These are phyloP conservation scores for Lepidium didymum DNA, from an alignment of 345 rosid genomes.

Conservation along the genomic window DNA sequence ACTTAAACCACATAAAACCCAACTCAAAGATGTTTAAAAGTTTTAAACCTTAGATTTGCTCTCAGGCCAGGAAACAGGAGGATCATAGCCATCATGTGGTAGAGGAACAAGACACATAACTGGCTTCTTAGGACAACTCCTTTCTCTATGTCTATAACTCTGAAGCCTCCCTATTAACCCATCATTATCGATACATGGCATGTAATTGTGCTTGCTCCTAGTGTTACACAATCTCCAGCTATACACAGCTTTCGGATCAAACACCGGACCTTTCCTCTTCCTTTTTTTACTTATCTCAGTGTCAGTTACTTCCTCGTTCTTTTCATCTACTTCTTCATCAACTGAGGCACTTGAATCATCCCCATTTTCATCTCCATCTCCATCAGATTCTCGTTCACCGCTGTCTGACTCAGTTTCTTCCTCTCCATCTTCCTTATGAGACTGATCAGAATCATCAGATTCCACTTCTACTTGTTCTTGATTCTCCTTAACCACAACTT, in stretches of 20 bases:
- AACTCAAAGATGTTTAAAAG: constrained; percentile 4
- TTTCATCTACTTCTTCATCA: constrained; percentile 43
- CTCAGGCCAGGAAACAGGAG: constrained; percentile 77
- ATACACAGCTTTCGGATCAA: constrained; percentile 76
- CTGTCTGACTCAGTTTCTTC: constrained; percentile 42
- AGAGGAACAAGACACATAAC: constrained; percentile 85
- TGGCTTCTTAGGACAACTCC: constrained; percentile 73
- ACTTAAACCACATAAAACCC: background rate
- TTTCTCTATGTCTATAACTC: constrained; percentile 71
- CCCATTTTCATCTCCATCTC: constrained; percentile 38
- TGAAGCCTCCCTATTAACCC: constrained; percentile 53
- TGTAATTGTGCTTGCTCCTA: constrained; percentile 89
- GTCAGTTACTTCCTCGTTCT: constrained; percentile 38
- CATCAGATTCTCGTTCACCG: constrained; percentile 38
- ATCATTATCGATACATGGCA: constrained; percentile 89
- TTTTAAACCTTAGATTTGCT: constrained; percentile 62
- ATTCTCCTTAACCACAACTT: constrained; percentile 33
- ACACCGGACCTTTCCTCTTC: constrained; percentile 75
- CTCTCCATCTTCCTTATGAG: constrained; percentile 38
- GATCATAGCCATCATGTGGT: constrained; percentile 65
- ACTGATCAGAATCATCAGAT: constrained; percentile 37
- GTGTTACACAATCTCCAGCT: constrained; percentile 80
- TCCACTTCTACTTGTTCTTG: constrained; percentile 39
- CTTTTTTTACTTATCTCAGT: constrained; percentile 37
- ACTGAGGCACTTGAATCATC: constrained; percentile 39